A percentile compares a stretch with the other conserved stretches of the same genome.
phyloP scores from a whole-genome alignment of 352 stramenopile genomes.

The Phytopythium ostracodes region DNA sequence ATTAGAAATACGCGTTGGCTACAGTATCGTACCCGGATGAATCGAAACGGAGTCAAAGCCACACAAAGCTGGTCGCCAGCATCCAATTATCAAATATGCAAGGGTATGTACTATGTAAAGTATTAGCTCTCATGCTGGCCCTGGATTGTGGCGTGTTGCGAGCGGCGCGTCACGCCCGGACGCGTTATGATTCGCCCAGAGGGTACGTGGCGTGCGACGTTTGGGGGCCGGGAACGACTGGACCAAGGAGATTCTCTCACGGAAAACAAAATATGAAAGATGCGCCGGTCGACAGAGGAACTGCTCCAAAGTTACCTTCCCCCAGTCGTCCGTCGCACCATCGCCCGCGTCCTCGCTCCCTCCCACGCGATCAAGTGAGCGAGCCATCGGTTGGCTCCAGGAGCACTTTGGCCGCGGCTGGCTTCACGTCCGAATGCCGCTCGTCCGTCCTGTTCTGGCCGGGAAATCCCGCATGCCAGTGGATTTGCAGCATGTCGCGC shows the following conservation, averaged over 20 bases:
- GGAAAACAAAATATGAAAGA: constrained; percentile 6
- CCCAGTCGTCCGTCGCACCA: background rate
- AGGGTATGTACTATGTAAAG: background rate
- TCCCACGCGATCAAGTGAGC: background rate
- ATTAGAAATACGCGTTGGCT: no score
- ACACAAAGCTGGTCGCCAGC: no score
- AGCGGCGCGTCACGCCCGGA: constrained; percentile 2
- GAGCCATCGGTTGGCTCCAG: background rate
- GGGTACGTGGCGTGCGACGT: constrained; percentile 11
- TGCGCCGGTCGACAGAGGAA: background rate
- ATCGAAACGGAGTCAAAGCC: no score
- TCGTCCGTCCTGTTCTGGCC: background rate
- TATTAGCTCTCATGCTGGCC: background rate
- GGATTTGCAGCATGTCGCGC: constrained; percentile 1
- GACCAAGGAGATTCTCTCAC: background rate
- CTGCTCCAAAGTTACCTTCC: background rate
- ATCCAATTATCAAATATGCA: background rate
- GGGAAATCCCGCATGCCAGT: background rate
- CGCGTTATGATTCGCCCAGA: constrained; percentile 6
- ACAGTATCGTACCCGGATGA: no score
- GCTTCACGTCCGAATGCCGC: background rate
- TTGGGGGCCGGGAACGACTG: constrained; percentile 6
- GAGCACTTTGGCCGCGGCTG: background rate
- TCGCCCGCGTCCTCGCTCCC: background rate
- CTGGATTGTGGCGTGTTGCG: background rate